Conservation (phyloP, 805 yeast genomes). For the Saturnispora dispora region DNA sequence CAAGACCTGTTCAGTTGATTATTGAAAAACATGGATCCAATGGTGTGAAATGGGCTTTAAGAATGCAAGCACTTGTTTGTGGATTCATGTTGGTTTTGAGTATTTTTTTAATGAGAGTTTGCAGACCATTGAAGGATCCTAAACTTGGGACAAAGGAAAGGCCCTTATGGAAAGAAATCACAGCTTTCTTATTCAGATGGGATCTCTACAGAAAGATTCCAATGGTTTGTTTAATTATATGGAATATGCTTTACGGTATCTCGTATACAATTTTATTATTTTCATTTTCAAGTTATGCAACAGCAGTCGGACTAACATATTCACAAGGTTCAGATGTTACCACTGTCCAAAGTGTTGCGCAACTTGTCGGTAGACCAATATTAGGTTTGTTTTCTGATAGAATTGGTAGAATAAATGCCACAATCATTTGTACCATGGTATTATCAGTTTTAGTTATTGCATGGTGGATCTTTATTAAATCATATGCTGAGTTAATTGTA, state of each 20-base stretch:
- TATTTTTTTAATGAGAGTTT: conserved; percentile 17
- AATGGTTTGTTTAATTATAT: conserved; percentile 18
- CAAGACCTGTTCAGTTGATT: conserved; percentile 34
- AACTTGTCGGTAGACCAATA: conserved; percentile 41
- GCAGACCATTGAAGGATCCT: conserved; percentile 17
- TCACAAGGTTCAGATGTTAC: conserved; percentile 39
- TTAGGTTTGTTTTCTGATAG: conserved; percentile 40
- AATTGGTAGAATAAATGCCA: conserved; percentile 39
- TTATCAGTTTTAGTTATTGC: conserved; percentile 33
- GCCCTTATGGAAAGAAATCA: conserved; percentile 16
- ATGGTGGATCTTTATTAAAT: conserved; percentile 41
- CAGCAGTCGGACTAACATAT: conserved; percentile 38
- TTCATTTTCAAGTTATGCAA: conserved; percentile 40
- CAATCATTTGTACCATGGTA: conserved; percentile 29
- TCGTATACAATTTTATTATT: conserved; percentile 31
- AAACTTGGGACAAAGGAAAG: conserved; percentile 10
- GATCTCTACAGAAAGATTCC: conserved; percentile 17
- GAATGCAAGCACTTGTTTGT: conserved; percentile 32
- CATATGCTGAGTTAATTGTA: conserved; percentile 33
- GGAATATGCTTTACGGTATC: conserved; percentile 24
- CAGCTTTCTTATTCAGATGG: conserved; percentile 10
- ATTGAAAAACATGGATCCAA: conserved; percentile 26
- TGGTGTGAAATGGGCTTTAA: conserved; percentile 32
- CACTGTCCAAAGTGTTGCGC: conserved; percentile 39
- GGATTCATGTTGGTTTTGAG: conserved; percentile 17